A percentile compares a stretch with the other conserved stretches of the same genome.
Evolutionary conservation across 2,329 filamentous ascomycete species (phyloP).

Genomic region (Colletotrichum godetiae): DNA sequence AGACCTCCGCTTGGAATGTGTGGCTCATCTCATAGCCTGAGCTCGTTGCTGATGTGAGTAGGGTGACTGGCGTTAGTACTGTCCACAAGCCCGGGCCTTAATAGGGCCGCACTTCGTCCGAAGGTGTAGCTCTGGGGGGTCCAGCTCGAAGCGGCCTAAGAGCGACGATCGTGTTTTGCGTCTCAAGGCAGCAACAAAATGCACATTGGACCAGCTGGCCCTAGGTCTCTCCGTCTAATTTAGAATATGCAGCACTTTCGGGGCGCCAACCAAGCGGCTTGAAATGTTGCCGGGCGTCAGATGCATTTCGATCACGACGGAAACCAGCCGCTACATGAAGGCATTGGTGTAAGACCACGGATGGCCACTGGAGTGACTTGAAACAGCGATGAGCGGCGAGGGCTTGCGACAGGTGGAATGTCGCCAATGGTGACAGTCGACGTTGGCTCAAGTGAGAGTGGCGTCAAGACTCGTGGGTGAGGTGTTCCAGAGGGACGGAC

Average conservation of each 20-base stretch:
- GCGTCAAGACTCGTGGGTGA: not conserved
- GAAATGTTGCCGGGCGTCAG: slow-evolving; percentile 22
- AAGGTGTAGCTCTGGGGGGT: not conserved
- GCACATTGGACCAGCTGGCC: not conserved
- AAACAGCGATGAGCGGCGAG: slow-evolving; percentile 17
- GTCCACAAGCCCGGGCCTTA: slow-evolving; percentile 9
- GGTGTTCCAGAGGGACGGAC: not conserved
- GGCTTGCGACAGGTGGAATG: slow-evolving; percentile 13
- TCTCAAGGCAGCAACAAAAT: slow-evolving; percentile 25
- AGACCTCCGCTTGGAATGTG: slow-evolving; percentile 4
- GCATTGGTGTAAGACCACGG: not conserved
- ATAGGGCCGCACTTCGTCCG: slow-evolving; percentile 16
- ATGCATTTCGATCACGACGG: slow-evolving; percentile 16
- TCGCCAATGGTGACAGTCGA: slow-evolving; percentile 1
- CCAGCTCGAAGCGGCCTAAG: slow-evolving; percentile 4
- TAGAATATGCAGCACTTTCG: slow-evolving; percentile 26
- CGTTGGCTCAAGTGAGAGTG: not conserved
- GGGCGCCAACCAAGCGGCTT: slow-evolving; percentile 2
- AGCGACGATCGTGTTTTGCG: slow-evolving; percentile 11
- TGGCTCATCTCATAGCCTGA: not conserved
- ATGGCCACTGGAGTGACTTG: slow-evolving; percentile 2
- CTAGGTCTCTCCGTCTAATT: slow-evolving; percentile 26
- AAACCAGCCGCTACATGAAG: slow-evolving; percentile 1
- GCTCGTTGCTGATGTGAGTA: not conserved
- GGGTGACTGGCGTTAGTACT: not conserved